phyloP scores from a whole-genome alignment of 352 stramenopile species.

The Phytopythium litorale region DNA sequence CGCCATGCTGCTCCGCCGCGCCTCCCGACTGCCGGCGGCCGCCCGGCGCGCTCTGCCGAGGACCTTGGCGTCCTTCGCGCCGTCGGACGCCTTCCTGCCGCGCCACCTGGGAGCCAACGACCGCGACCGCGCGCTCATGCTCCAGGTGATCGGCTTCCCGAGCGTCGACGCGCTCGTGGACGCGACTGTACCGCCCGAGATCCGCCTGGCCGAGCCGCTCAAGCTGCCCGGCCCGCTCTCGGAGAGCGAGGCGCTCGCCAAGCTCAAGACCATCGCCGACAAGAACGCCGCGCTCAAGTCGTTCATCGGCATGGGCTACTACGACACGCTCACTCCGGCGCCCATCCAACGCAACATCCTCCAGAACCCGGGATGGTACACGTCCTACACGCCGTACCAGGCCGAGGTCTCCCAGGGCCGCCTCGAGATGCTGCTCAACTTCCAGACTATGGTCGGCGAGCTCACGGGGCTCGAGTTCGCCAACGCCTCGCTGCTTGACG shows the following conservation, averaged over 20 bases:
- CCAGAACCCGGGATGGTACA: constrained; percentile 99
- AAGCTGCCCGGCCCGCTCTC: constrained; percentile 70
- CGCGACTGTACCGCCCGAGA: constrained; percentile 94
- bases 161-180: constrained; percentile 93
- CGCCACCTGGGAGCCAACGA: constrained; percentile 86
- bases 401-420: constrained; percentile 98
- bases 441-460: constrained; percentile 98
- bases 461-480: constrained; percentile 96
- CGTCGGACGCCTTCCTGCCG: constrained; percentile 60
- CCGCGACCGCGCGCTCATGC: constrained; percentile 89
- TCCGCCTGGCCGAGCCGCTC: constrained; percentile 68
- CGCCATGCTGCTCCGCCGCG: constrained; percentile 7
- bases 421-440: constrained; percentile 99
- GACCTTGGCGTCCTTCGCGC: constrained; percentile 28
- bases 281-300: constrained; percentile 96
- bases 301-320: constrained; percentile 99
- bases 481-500: constrained; percentile 97
- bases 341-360: constrained; percentile 98
- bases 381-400: constrained; percentile 98
- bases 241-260: constrained; percentile 92
- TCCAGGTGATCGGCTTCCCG: constrained; percentile 91
- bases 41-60: constrained; percentile 4
- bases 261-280: constrained; percentile 87
- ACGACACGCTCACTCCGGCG: constrained; percentile 93
- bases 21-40: constrained; percentile 2